These are phyloP conservation scores for Stromatinia cepivora DNA, from an alignment of 2,329 filamentous ascomycete genomes.

Conservation along the genomic window DNA sequence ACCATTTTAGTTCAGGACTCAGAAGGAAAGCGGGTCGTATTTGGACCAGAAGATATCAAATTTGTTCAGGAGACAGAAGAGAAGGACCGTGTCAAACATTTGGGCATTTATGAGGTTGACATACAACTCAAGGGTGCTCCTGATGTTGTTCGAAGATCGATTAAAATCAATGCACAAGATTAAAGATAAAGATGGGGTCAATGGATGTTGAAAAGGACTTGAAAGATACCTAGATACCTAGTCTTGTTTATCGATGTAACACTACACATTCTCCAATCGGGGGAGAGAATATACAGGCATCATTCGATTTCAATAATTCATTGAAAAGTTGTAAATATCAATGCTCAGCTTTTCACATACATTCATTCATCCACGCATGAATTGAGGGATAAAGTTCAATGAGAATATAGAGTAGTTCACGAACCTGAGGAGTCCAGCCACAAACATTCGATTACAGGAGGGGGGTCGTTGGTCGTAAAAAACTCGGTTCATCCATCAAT, in stretches of 20 bases:
- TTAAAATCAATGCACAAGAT: constrained; percentile 46
- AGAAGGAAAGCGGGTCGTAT: constrained; percentile 51
- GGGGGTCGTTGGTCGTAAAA: not conserved
- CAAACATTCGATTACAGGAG: not conserved
- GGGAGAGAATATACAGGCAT: not conserved
- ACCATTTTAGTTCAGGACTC: constrained; percentile 51
- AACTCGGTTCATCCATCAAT: not conserved
- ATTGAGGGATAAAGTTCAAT: not conserved
- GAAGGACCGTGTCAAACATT: constrained; percentile 50
- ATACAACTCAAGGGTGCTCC: constrained; percentile 51
- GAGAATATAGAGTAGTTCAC: not conserved
- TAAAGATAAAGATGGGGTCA: constrained; percentile 24
- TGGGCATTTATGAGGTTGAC: constrained; percentile 54
- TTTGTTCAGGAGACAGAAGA: constrained; percentile 47
- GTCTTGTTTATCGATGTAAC: constrained; percentile 26
- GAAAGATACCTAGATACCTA: constrained; percentile 21
- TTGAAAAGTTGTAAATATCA: not conserved
- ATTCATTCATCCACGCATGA: not conserved
- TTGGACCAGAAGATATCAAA: constrained; percentile 51
- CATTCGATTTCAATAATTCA: not conserved
- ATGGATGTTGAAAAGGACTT: not conserved
- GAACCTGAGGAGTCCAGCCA: not conserved
- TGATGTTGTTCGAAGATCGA: constrained; percentile 44
- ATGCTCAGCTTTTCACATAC: not conserved
- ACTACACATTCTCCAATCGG: constrained; percentile 13